Base-by-base conservation (phyloP, 805 yeast genomes). In the Wickerhamiella siamensis region DNA sequence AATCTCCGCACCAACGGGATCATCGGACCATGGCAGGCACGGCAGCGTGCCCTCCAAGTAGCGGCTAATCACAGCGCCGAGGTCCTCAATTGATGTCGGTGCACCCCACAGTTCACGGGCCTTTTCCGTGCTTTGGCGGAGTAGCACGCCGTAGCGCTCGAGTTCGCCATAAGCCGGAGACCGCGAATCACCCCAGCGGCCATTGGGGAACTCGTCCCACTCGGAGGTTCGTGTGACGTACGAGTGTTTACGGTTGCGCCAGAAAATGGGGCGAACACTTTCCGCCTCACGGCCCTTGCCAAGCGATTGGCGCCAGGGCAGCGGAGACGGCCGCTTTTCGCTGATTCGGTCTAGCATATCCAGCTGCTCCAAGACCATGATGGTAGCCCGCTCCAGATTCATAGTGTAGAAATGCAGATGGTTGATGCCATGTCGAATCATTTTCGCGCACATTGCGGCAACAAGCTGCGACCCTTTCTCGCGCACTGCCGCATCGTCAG, bases 191-290 rank as follows among this genome's bases (percentile, higher is more conserved):
- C 98, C 98, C 87, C 95, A 91, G 65, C 98, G 72, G 46, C 98
- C 98, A 61, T 88, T 91, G 40, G 98, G 98, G 57, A 88, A 91
- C 61, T 91, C 98, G 63, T 91, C 98, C 86, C 98, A 91, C 43
- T 80, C 79, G 20, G 91, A 75, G 6, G 96, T 88, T 60, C 97
- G 72, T 38, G 84, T 73, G 47, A 84, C 76, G 59, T 88, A 88
- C 14, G 94, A 77, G 60, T 80, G 81, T 54, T 87, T 87, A 66
- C 96, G 75, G 60, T 84, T 81, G 58, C 83, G 81, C 97, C 97
- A 88, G 62, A 88, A 88, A 47, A 88, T 88, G 15, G 97, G 97
- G 56, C 95, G 75, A 39, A 88, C 87, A 26, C 79, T 65, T 60
- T 87, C 95, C 47, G 77, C 74, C 43, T 72, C 71, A 61, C 96